These are phyloP conservation scores for Termitomyces sp. DNA, from an alignment of 768 basidiomycete genomes.

Conservation along the genomic window DNA sequence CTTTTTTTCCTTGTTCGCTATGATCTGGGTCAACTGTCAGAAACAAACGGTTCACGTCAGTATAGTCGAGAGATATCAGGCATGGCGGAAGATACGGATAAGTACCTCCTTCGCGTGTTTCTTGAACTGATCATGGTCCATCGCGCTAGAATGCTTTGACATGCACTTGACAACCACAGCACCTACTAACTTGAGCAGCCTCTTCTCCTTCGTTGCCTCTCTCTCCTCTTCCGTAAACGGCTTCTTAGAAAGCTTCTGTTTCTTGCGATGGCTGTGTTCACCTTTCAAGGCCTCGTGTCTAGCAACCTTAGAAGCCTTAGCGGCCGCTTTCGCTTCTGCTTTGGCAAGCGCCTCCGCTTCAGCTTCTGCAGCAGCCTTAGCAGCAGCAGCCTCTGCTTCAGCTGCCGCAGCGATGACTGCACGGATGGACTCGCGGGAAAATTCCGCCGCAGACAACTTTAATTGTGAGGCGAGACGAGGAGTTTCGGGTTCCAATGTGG, in stretches of 20 bases:
- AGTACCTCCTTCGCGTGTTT: slow-evolving; percentile 90
- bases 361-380: slow-evolving; percentile 25
- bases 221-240: slow-evolving; percentile 48
- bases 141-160: slow-evolving; percentile 78
- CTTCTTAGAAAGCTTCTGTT: slow-evolving; percentile 36
- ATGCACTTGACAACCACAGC: slow-evolving; percentile 89
- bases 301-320: slow-evolving; percentile 19
- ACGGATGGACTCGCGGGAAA: slow-evolving; percentile 23
- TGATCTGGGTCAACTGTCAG: slow-evolving; percentile 71
- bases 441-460: slow-evolving; percentile 4
- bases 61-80: background rate
- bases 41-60: background rate
- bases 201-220: slow-evolving; percentile 75
- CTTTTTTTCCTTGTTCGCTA: slow-evolving; percentile 96
- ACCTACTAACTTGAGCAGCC: slow-evolving; percentile 76
- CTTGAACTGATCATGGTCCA: slow-evolving; percentile 86
- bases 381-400: slow-evolving; percentile 25
- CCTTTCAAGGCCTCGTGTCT: slow-evolving; percentile 9
- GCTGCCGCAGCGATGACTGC: slow-evolving; percentile 33
- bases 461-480: background rate
- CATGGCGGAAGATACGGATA: background rate
- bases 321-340: slow-evolving; percentile 20
- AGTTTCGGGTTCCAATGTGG: background rate
- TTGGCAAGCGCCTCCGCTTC: slow-evolving; percentile 26
- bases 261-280: slow-evolving; percentile 25